Evolutionary conservation across 208 protist genomes (phyloP), one percentile per base, ranked within the genome.

Genomic region (Trypanosoma avium): DNA sequence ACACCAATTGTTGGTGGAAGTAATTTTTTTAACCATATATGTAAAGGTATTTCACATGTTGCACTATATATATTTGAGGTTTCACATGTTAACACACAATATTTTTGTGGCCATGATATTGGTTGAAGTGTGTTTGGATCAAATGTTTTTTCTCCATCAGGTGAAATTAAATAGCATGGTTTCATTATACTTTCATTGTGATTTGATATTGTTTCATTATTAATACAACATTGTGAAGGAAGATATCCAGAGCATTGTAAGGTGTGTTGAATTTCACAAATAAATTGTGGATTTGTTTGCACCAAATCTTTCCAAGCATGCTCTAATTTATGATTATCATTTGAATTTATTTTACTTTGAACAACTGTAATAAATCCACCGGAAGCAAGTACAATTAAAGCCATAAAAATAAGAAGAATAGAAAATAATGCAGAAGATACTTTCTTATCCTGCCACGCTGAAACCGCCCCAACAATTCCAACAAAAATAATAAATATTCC

Each of bases 231-330:
- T n/a, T 75, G 56, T 0, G 60, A 53, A 4, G 47, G n/a, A 17
- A 32, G 54, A 57, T 75, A 86, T 0, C 83, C 83, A 0, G 79
- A 81, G 65, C 83, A 89, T 47, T 52, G 15, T n/a, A 85, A 55
- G 9, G 24, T 48, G 0, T 60, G 19, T 47, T 88, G 66, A 3
- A 83, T 35, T 30, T 67, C 66, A 49, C 82, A 88, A 17, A 83
- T 62, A 1, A 70, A 17, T 10, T 19, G 13, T 10, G 73, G 69
- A 36, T 58, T 12, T 40, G 19, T 5, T 5, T 32, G 13, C 24
- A 82, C 81, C 17, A 72, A 45, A 4, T 52, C 49, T 4, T 46
- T 21, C 81, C 81, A 87, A 40, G 40, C 12, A 30, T 8, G 3
- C 0, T 49, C 46, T 32, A 82, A 55, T n/a, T n/a, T n/a, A 53